Conservation (phyloP, 768 basidiomycete species). For the Hericium coralloides region DNA sequence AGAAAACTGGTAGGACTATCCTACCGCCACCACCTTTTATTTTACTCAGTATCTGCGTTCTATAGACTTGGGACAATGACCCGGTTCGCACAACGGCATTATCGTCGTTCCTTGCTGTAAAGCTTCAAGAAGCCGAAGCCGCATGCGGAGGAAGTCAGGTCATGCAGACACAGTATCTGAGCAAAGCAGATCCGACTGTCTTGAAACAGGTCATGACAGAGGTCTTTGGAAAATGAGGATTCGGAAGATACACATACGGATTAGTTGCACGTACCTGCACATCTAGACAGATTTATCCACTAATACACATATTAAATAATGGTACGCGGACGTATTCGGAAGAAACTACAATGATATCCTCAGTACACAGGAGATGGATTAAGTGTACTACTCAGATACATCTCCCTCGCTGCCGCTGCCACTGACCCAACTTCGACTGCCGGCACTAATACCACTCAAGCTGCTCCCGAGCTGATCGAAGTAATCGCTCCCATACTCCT, state of each 20-base stretch:
- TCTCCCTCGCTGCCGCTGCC: constrained; percentile 14
- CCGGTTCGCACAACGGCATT: neutral
- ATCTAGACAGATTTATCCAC: neutral
- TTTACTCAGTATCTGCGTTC: neutral
- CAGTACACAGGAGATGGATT: neutral
- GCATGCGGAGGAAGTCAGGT: constrained; percentile 45
- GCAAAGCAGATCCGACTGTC: constrained; percentile 63
- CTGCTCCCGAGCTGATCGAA: constrained; percentile 16
- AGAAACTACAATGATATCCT: too few relatives aligned
- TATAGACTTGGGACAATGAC: neutral
- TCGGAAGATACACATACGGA: neutral
- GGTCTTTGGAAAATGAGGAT: constrained; percentile 15
- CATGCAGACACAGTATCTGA: constrained; percentile 54
- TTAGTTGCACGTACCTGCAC: neutral
- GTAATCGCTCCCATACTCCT: constrained; percentile 45
- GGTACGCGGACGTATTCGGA: too few relatives aligned
- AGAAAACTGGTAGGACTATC: constrained; percentile 49
- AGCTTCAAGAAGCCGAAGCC: constrained; percentile 44
- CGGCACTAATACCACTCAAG: constrained; percentile 13
- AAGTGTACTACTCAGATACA: constrained; percentile 5
- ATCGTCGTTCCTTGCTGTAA: neutral
- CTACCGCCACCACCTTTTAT: neutral
- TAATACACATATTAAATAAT: too few relatives aligned
- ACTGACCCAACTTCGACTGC: constrained; percentile 14
- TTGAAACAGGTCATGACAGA: constrained; percentile 48